A percentile compares a stretch with the other conserved stretches of the same genome.
Evolutionary conservation across 495 filamentous ascomycete genomes (phyloP).

Genomic region (Cladorrhinum samala): DNA sequence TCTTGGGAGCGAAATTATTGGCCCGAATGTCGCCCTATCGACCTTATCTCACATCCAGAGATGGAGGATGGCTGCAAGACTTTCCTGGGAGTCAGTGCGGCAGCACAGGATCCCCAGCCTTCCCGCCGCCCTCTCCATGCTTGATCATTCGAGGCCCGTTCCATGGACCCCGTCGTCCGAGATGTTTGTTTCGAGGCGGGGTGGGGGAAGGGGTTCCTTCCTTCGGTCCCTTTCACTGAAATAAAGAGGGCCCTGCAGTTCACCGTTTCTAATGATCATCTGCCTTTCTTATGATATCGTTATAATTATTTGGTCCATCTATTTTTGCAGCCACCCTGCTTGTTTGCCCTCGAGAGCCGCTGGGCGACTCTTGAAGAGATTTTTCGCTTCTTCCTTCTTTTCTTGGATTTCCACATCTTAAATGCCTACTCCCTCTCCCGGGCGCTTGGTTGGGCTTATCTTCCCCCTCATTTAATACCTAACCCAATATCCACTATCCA

Average conservation of each 20-base stretch:
- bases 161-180: slow-evolving; percentile 2
- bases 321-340: neutral
- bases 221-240: neutral
- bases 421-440: too few species aligned
- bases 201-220: neutral
- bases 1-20: neutral
- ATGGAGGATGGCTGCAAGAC: slow-evolving; percentile 1
- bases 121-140: neutral
- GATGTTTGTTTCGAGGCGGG: neutral
- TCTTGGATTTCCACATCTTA: too few species aligned
- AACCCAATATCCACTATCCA: slow-evolving; percentile 1
- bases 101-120: slow-evolving; percentile 3
- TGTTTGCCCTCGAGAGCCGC: neutral
- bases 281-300: too few species aligned
- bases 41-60: neutral
- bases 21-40: neutral
- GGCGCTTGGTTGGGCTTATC: slow-evolving; percentile 3
- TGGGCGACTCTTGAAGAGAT: neutral
- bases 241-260: slow-evolving; percentile 1
- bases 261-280: neutral
- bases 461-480: neutral
- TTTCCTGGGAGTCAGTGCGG: too few species aligned
- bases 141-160: neutral
- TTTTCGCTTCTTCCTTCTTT: too few species aligned
- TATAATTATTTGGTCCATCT: too few species aligned